Conservation (phyloP, 441 rosid species). For the Euphorbia celastroides region DNA sequence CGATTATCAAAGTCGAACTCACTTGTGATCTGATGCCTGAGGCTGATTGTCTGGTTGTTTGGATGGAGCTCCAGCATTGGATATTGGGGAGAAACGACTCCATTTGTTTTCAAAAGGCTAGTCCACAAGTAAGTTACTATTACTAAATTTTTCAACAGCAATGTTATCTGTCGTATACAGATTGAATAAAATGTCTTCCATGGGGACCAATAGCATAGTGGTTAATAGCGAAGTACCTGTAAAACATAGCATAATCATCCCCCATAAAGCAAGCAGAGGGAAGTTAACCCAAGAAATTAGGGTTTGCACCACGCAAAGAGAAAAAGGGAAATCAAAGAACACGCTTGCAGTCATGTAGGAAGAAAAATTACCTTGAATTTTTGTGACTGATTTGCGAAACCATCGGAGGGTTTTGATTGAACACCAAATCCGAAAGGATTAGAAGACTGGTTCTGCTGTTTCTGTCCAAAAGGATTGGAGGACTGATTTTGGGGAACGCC, state of each 20-base stretch:
- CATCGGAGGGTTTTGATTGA: constrained; percentile 31
- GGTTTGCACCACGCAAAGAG: too few species aligned
- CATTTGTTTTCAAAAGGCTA: constrained; percentile 84
- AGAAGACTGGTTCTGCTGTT: constrained; percentile 11
- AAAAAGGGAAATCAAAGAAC: background rate
- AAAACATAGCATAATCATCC: background rate
- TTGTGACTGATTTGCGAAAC: constrained; percentile 32
- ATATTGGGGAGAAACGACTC: constrained; percentile 46
- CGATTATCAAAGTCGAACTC: constrained; percentile 14
- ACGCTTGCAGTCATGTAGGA: background rate
- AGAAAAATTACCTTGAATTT: constrained; percentile 57
- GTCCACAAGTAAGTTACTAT: constrained; percentile 17
- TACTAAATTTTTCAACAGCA: constrained; percentile 8
- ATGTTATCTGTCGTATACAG: background rate
- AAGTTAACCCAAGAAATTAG: background rate
- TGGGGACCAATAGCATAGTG: constrained; percentile 2
- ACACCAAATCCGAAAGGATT: constrained; percentile 89
- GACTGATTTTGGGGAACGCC: constrained; percentile 34
- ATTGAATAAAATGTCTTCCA: background rate
- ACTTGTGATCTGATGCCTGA: constrained; percentile 63
- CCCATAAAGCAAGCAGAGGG: background rate
- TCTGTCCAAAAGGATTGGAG: constrained; percentile 54
- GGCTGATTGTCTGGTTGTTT: constrained; percentile 46
- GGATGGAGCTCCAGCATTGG: constrained; percentile 27
- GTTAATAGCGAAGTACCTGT: constrained; percentile 10